These are phyloP conservation scores for Aspergillus aculeatinus DNA, from an alignment of 2,329 filamentous ascomycete species.

Conservation along the genomic window DNA sequence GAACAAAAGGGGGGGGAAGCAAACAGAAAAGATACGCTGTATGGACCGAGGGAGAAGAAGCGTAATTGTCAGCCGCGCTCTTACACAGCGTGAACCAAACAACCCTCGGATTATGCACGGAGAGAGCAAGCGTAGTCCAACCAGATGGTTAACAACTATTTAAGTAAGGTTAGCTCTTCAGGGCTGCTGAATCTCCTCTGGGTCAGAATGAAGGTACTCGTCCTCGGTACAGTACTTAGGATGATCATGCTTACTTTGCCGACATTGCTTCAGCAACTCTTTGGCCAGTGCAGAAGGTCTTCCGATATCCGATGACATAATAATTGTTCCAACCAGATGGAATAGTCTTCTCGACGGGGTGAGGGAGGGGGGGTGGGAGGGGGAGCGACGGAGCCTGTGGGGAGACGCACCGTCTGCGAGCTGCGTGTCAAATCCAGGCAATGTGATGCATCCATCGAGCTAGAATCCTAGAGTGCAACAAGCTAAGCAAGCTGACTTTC, in stretches of 20 bases:
- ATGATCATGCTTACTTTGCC: constrained; percentile 10
- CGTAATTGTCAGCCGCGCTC: constrained; percentile 21
- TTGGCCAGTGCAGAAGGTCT: constrained; percentile 1
- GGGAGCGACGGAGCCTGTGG: constrained; percentile 8
- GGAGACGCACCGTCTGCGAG: constrained; percentile 18
- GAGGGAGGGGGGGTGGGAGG: not conserved
- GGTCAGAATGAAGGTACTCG: constrained; percentile 9
- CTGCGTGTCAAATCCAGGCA: constrained; percentile 27
- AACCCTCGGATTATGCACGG: constrained; percentile 18
- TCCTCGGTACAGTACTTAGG: not conserved
- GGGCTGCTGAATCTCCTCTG: constrained; percentile 13
- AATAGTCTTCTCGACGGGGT: constrained; percentile 8
- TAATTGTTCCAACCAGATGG: constrained; percentile 13
- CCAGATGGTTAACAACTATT: constrained; percentile 19
- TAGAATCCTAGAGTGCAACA: constrained; percentile 20
- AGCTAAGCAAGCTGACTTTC: constrained; percentile 14
- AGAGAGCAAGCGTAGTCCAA: constrained; percentile 22
- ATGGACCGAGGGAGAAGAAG: constrained; percentile 4
- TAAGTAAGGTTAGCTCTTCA: constrained; percentile 25
- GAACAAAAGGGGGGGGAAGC: too few relatives aligned
- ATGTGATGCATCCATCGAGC: constrained; percentile 34
- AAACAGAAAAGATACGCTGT: constrained; percentile 2
- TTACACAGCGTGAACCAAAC: constrained; percentile 15
- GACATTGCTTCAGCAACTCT: constrained; percentile 9
- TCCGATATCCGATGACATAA: constrained; percentile 9